Evolutionary conservation across 2,329 filamentous ascomycete species (phyloP).

Genomic region (Juglanconis juglandina): DNA sequence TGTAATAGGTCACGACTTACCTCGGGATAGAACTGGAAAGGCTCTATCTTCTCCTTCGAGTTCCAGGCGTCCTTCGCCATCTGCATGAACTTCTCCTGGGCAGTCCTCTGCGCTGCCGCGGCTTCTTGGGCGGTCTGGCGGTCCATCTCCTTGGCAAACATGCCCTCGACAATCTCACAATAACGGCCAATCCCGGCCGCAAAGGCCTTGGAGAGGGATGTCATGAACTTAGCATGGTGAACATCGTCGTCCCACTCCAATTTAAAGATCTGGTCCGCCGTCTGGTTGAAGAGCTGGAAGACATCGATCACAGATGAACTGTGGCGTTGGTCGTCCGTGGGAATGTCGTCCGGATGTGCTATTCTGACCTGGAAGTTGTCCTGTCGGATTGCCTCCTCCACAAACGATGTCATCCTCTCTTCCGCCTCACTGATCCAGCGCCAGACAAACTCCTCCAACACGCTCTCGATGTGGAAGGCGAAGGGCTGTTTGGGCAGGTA

Average conservation of each 20-base stretch:
- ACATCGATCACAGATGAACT: constrained; percentile 92
- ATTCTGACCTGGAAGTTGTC: constrained; percentile 78
- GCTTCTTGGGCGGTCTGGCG: constrained; percentile 83
- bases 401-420: constrained; percentile 73
- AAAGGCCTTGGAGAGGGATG: constrained; percentile 79
- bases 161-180: constrained; percentile 84
- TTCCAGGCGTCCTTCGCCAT: constrained; percentile 91
- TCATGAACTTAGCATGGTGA: constrained; percentile 97
- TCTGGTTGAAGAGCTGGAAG: constrained; percentile 90
- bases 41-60: constrained; percentile 87
- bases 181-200: constrained; percentile 80
- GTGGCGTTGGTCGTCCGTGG: constrained; percentile 79
- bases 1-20: constrained; percentile 44
- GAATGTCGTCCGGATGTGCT: constrained; percentile 58
- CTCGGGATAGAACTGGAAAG: constrained; percentile 94
- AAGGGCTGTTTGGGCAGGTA: constrained; percentile 72
- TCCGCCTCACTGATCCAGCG: constrained; percentile 86
- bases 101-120: constrained; percentile 70
- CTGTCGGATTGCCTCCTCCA: constrained; percentile 86
- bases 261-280: constrained; percentile 78
- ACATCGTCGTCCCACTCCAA: constrained; percentile 91
- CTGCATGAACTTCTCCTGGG: constrained; percentile 90
- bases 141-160: constrained; percentile 90
- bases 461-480: constrained; percentile 79
- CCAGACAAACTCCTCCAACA: constrained; percentile 92